Conservation (phyloP, 768 basidiomycete genomes). For the Rhodocollybia butyracea region DNA sequence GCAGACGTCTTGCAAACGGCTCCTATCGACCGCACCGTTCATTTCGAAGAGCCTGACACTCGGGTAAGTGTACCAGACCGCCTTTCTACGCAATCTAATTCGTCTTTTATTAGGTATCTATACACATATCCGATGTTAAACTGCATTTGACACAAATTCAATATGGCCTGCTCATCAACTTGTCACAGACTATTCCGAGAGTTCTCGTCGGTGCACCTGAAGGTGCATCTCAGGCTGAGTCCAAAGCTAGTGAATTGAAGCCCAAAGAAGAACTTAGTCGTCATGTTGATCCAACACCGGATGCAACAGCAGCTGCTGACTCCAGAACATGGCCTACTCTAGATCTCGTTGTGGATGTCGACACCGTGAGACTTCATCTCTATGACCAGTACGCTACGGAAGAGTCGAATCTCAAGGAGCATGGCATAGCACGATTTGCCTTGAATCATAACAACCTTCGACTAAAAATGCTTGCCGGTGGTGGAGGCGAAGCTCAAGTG, state of each 20-base stretch:
- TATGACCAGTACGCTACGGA: slow-evolving; percentile 67
- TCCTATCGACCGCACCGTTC: slow-evolving; percentile 47
- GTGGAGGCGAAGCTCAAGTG: slow-evolving; percentile 83
- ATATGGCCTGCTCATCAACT: slow-evolving; percentile 65
- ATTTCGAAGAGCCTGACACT: slow-evolving; percentile 62
- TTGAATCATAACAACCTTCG: slow-evolving; percentile 77
- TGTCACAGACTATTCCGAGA: slow-evolving; percentile 67
- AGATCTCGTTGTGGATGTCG: slow-evolving; percentile 70
- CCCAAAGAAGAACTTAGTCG: slow-evolving; percentile 7
- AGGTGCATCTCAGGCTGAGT: slow-evolving; percentile 27
- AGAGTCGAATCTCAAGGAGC: slow-evolving; percentile 58
- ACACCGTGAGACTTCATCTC: slow-evolving; percentile 77
- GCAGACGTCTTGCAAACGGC: slow-evolving; percentile 65
- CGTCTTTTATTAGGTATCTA: slow-evolving; percentile 46
- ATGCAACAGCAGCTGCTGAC: slow-evolving; percentile 36
- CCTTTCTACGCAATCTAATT: background rate
- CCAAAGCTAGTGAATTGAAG: slow-evolving; percentile 13
- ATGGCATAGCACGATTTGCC: slow-evolving; percentile 84
- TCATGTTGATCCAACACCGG: slow-evolving; percentile 52
- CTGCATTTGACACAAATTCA: slow-evolving; percentile 82
- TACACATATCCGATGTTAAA: slow-evolving; percentile 81
- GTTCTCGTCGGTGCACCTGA: slow-evolving; percentile 53
- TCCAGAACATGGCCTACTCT: slow-evolving; percentile 56
- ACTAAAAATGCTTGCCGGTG: slow-evolving; percentile 78
- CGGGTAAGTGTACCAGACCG: slow-evolving; percentile 46